Evolutionary conservation across 139 green algal genomes (phyloP).

Genomic region (Yamagishiella unicocca): DNA sequence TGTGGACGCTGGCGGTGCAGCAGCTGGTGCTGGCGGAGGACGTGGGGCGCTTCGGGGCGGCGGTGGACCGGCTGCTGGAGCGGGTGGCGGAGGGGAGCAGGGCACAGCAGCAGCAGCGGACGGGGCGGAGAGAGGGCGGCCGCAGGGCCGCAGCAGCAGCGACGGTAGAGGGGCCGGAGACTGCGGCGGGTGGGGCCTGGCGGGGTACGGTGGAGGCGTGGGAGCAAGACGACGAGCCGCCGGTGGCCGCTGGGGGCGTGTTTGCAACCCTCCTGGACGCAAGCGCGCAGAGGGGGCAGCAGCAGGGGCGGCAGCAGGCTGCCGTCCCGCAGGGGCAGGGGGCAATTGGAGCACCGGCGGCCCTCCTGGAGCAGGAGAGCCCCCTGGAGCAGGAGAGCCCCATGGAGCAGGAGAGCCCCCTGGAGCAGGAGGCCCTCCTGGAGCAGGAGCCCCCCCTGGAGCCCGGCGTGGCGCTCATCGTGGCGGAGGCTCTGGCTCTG

Average conservation of each 20-base stretch:
- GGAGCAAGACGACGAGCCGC: background rate
- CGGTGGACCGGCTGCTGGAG: background rate
- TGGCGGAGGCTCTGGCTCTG: conserved; percentile 44
- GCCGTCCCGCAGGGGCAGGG: no score
- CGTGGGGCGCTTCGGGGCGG: background rate
- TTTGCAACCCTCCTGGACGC: no score
- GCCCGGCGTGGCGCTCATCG: conserved; percentile 31
- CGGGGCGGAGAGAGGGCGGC: background rate
- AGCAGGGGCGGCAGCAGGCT: background rate
- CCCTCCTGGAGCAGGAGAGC: no score
- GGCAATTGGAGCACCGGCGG: no score
- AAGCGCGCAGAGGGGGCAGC: no score
- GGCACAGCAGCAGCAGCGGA: background rate
- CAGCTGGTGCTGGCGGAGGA: conserved; percentile 21
- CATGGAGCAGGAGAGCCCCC: no score
- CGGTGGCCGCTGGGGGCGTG: no score
- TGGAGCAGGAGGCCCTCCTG: background rate
- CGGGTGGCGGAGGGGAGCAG: background rate
- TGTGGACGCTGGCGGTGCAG: conserved; percentile 38
- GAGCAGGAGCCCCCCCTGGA: background rate
- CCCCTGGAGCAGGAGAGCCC: no score
- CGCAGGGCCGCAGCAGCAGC: background rate
- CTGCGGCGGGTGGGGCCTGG: no score
- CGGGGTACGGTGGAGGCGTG: background rate
- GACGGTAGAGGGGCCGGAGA: background rate